Conservation (phyloP, 306 rosid genomes). For the Pyrus betulifolia region DNA sequence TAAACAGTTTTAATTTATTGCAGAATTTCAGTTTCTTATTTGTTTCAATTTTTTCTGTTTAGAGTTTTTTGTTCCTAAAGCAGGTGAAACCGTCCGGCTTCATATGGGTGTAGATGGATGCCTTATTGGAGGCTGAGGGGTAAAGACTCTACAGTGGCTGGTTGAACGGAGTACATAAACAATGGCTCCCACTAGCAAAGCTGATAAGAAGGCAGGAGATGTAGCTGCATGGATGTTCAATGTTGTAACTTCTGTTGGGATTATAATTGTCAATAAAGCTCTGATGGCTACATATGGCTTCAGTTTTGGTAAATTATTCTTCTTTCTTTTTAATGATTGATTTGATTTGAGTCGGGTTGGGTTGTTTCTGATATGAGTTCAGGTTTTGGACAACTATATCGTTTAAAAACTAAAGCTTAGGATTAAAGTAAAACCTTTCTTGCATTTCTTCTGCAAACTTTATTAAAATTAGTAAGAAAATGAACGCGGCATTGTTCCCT, state of each 20-base stretch:
- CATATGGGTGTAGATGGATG: slow-evolving; percentile 16
- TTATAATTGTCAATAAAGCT: slow-evolving; percentile 82
- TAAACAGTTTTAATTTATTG: neutral
- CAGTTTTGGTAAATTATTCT: slow-evolving; percentile 60
- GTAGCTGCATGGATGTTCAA: slow-evolving; percentile 92
- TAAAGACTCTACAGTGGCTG: slow-evolving; percentile 12
- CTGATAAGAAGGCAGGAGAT: slow-evolving; percentile 75
- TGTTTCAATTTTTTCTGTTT: slow-evolving; percentile 1
- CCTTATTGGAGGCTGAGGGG: slow-evolving; percentile 23
- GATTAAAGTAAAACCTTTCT: neutral
- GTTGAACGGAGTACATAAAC: neutral
- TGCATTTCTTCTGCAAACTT: neutral
- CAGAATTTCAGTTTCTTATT: neutral
- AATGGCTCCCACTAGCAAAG: slow-evolving; percentile 60
- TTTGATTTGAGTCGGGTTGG: neutral
- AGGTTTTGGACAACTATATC: neutral
- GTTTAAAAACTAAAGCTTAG: neutral
- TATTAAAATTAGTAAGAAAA: neutral
- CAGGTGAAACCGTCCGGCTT: slow-evolving; percentile 11
- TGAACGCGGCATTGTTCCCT: neutral
- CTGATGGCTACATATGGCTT: slow-evolving; percentile 82
- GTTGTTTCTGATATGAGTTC: neutral
- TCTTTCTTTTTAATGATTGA: neutral
- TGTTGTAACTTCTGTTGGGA: slow-evolving; percentile 85
- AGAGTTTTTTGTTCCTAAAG: slow-evolving; percentile 4